Evolutionary conservation across 176 grass and related monocot species (phyloP).

Genomic region (Phragmites australis): DNA sequence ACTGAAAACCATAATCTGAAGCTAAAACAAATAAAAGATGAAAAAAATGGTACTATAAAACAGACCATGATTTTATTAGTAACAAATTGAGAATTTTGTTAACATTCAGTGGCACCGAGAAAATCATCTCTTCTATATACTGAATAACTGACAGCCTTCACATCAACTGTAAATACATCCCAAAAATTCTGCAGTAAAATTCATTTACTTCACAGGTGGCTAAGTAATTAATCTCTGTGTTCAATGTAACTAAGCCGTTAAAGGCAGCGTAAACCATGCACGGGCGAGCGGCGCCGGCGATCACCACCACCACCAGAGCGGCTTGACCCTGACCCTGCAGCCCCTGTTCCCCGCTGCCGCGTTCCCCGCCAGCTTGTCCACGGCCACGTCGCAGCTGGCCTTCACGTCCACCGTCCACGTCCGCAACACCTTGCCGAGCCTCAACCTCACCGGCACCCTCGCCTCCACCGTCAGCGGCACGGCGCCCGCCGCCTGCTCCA

Average conservation of each 20-base stretch:
- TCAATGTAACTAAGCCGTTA: neutral
- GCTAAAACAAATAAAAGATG: no score
- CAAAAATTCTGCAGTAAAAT: neutral
- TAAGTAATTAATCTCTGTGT: neutral
- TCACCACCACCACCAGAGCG: slow-evolving; percentile 56
- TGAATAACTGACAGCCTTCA: neutral
- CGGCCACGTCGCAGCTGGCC: slow-evolving; percentile 64
- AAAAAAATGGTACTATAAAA: no score
- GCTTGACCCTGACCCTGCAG: slow-evolving; percentile 50
- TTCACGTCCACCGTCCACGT: slow-evolving; percentile 71
- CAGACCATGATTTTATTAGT: no score
- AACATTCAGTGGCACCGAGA: no score
- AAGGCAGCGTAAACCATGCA: neutral
- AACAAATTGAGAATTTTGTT: no score
- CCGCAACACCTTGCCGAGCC: slow-evolving; percentile 52
- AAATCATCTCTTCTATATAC: neutral
- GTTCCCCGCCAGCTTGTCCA: slow-evolving; percentile 50
- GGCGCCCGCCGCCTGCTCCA: slow-evolving; percentile 30
- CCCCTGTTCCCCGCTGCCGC: slow-evolving; percentile 7
- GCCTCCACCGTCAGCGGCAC: slow-evolving; percentile 57
- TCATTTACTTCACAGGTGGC: neutral
- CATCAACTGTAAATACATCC: neutral
- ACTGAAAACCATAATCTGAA: no score
- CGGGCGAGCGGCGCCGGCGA: neutral
- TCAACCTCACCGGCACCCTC: slow-evolving; percentile 46